phyloP scores from a whole-genome alignment of 139 green algal genomes.

The Ettlia oleoabundans region DNA sequence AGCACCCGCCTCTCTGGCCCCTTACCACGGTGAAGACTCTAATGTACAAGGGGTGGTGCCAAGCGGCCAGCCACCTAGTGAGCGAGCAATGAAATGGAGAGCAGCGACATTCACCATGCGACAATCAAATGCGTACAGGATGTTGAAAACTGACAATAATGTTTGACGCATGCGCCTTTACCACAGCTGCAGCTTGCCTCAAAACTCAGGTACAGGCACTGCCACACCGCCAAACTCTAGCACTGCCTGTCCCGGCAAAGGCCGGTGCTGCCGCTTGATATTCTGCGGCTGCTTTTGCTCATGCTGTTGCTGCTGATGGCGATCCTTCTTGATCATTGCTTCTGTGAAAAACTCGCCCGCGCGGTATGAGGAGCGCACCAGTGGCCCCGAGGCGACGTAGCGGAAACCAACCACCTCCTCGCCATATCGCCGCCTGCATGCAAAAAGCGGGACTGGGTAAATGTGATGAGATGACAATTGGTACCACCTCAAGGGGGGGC shows the following conservation, averaged over 20 bases:
- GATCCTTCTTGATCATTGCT: conserved; percentile 62
- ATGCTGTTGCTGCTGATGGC: neutral
- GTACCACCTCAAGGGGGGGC: no score
- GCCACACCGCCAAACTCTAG: conserved; percentile 3
- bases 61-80: no score
- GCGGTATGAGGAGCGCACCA: conserved; percentile 96
- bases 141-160: neutral
- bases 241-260: neutral
- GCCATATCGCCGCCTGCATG: conserved; percentile 73
- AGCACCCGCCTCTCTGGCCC: no score
- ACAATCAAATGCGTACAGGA: no score
- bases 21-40: no score
- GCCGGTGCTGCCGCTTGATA: neutral
- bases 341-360: conserved; percentile 96
- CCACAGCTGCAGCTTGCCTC: neutral
- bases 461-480: no score
- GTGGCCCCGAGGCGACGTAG: conserved; percentile 93
- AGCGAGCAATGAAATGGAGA: no score
- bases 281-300: neutral
- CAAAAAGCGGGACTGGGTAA: no score
- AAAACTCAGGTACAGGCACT: conserved; percentile 9
- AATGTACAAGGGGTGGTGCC: no score
- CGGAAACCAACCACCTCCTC: conserved; percentile 90
- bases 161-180: neutral
- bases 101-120: no score